Percentiles rank a stretch among this genome's conserved stretches.
Evolutionary conservation across 768 basidiomycete species (phyloP).

Genomic region (Melanogaster broomeanus): DNA sequence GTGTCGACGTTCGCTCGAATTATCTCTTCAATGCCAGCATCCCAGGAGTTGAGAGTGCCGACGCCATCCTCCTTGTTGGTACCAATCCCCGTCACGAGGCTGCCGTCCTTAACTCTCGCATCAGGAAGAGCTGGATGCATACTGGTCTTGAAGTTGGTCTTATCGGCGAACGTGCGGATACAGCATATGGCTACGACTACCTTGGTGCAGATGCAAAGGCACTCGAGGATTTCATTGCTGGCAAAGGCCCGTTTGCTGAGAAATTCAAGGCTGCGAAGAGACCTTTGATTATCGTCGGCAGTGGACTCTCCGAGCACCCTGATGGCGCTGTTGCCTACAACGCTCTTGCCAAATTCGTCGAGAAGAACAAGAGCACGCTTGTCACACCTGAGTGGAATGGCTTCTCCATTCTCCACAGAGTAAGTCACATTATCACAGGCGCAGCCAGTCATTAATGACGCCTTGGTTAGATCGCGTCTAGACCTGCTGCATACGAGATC

Average conservation of each 20-base stretch:
- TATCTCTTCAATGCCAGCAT: conserved; percentile 96
- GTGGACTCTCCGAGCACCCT: conserved; percentile 79
- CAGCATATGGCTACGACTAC: conserved; percentile 91
- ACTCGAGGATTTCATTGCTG: conserved; percentile 73
- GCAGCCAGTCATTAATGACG: not conserved
- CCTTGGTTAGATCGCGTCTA: conserved; percentile 72
- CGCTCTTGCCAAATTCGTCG: conserved; percentile 76
- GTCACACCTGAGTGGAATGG: conserved; percentile 95
- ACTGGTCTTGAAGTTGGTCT: conserved; percentile 83
- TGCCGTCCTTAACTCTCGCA: conserved; percentile 94
- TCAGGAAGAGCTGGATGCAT: conserved; percentile 93
- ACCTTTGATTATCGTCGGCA: conserved; percentile 93
- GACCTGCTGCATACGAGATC: conserved; percentile 91
- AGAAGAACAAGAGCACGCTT: conserved; percentile 72
- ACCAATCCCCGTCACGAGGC: conserved; percentile 98
- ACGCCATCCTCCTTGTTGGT: conserved; percentile 90
- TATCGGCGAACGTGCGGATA: conserved; percentile 89
- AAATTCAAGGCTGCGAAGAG: conserved; percentile 89
- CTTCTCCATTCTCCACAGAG: conserved; percentile 89
- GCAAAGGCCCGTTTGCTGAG: conserved; percentile 77
- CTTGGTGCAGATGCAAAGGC: conserved; percentile 78
- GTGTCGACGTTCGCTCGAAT: conserved; percentile 91
- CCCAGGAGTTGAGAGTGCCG: conserved; percentile 87
- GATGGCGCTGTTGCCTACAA: conserved; percentile 82
- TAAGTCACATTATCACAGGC: conserved; percentile 35